phyloP scores from a whole-genome alignment of 2,329 filamentous ascomycete species.

The Cladophialophora immunda region DNA sequence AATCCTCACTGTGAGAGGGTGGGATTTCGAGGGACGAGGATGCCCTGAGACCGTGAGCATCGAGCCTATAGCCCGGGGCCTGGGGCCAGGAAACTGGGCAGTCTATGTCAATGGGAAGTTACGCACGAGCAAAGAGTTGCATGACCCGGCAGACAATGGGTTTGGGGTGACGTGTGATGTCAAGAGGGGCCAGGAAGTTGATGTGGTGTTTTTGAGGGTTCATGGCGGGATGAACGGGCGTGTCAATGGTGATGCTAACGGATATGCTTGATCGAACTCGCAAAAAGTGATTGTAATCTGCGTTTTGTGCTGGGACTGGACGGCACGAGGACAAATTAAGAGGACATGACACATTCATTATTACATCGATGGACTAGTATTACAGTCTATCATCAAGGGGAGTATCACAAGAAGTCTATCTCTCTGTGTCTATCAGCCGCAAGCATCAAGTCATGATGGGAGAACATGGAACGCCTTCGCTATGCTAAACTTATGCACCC shows the following conservation, averaged over 20 bases:
- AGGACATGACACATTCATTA: not conserved
- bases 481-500: not conserved
- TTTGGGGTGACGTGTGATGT: conserved; percentile 11
- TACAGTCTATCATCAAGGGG: not conserved
- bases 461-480: not conserved
- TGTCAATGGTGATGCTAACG: not conserved
- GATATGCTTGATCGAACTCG: not conserved
- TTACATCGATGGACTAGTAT: not conserved
- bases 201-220: conserved; percentile 26
- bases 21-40: conserved; percentile 24
- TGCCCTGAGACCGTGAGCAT: conserved; percentile 21
- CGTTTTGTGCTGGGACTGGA: not conserved
- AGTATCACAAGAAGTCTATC: not conserved
- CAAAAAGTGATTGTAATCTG: not conserved
- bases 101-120: conserved; percentile 28
- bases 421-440: not conserved
- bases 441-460: conserved; percentile 1
- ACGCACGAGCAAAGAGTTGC: conserved; percentile 3
- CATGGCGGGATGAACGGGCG: not conserved
- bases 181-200: conserved; percentile 26
- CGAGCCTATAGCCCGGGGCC: conserved; percentile 16
- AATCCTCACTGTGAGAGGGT: conserved; percentile 30
- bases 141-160: not conserved
- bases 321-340: not conserved
- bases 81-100: conserved; percentile 20